phyloP scores from a whole-genome alignment of 1,139 yeast genomes.

The Geotrichum carabidarum region DNA sequence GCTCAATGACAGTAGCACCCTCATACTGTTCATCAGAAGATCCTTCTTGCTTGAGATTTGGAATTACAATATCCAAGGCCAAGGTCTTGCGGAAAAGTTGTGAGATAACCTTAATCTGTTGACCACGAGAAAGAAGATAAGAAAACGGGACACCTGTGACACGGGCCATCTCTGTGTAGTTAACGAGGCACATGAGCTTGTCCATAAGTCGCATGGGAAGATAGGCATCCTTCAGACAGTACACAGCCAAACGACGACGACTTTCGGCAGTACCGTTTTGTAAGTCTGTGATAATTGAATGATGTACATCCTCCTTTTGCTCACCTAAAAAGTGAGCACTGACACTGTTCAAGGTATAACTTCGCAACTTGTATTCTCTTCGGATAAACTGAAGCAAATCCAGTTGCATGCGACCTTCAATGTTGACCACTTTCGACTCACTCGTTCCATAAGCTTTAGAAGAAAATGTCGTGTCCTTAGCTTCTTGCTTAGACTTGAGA shows the following conservation, averaged over 20 bases:
- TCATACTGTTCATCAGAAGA: conserved; percentile 84
- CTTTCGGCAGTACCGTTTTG: conserved; percentile 92
- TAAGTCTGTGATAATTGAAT: conserved; percentile 88
- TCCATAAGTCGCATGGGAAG: conserved; percentile 82
- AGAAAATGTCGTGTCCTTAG: conserved; percentile 75
- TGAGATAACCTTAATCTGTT: conserved; percentile 93
- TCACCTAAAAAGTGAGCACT: conserved; percentile 91
- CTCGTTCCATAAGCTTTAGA: conserved; percentile 96
- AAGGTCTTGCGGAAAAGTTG: conserved; percentile 90
- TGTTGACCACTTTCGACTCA: conserved; percentile 84
- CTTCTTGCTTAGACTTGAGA: conserved; percentile 61
- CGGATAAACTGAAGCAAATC: conserved; percentile 90
- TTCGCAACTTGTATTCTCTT: conserved; percentile 89
- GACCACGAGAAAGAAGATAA: conserved; percentile 83
- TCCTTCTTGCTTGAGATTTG: conserved; percentile 82
- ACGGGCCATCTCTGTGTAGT: conserved; percentile 98
- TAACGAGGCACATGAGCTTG: conserved; percentile 91
- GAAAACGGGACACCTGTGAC: conserved; percentile 98
- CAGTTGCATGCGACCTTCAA: conserved; percentile 92
- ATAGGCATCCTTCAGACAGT: conserved; percentile 94
- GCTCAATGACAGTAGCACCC: conserved; percentile 99
- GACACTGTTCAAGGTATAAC: conserved; percentile 91
- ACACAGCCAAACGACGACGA: conserved; percentile 90
- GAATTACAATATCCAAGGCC: conserved; percentile 78
- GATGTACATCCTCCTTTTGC: conserved; percentile 97